Conservation (phyloP, 2,329 filamentous ascomycete genomes). For the Colletotrichum lindemuthianum region DNA sequence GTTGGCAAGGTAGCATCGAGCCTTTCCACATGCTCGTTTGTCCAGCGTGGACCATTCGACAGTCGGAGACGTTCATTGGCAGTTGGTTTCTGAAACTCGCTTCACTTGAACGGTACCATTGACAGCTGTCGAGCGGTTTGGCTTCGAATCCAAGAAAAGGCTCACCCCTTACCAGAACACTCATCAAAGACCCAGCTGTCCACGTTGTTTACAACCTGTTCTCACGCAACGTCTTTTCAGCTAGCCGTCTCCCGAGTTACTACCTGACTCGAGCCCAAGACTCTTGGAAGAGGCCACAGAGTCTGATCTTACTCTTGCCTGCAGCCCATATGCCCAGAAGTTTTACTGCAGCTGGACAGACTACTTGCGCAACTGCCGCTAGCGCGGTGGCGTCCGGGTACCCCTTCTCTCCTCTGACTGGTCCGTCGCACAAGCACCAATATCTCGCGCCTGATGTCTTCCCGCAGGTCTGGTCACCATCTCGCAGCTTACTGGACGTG, state of each 20-base stretch:
- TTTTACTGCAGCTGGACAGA: not conserved
- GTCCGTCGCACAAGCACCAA: constrained; percentile 16
- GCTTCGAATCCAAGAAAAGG: no score
- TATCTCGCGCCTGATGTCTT: constrained; percentile 10
- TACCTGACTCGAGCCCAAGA: no score
- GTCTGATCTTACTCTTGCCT: not conserved
- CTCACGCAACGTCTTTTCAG: no score
- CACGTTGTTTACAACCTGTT: no score
- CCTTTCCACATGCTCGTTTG: constrained; percentile 20
- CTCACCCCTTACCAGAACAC: not conserved
- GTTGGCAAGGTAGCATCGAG: constrained; percentile 19
- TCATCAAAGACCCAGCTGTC: not conserved
- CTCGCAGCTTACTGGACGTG: constrained; percentile 10
- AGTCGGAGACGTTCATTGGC: not conserved
- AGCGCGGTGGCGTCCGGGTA: constrained; percentile 31
- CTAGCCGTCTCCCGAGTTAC: no score
- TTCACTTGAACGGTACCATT: constrained; percentile 7
- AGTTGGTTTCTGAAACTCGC: constrained; percentile 3
- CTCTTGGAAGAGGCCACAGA: not conserved
- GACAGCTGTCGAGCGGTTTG: constrained; percentile 14
- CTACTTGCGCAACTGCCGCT: constrained; percentile 27
- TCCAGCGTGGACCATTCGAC: constrained; percentile 20
- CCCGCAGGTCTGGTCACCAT: not conserved
- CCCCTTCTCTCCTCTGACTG: not conserved
- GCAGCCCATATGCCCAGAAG: constrained; percentile 4